These are phyloP conservation scores for Aspergillus coremiiformis DNA, from an alignment of 495 filamentous ascomycete species.

Conservation along the genomic window DNA sequence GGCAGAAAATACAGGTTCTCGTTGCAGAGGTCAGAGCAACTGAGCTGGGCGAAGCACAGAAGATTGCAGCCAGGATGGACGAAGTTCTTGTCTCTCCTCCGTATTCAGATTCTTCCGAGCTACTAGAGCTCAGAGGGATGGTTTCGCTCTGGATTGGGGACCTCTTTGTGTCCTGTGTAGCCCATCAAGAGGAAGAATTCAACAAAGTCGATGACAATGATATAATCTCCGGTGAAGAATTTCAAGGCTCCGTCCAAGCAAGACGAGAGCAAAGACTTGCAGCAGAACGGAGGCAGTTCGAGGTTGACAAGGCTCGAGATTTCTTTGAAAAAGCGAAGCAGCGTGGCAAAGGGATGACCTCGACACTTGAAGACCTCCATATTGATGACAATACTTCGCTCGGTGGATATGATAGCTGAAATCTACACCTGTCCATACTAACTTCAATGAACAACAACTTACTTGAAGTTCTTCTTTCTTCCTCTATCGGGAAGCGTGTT, in stretches of 20 bases:
- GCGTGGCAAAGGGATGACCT: conserved; percentile 29
- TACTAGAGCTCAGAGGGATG: conserved; percentile 60
- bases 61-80: conserved; percentile 58
- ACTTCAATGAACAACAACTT: neutral
- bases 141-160: conserved; percentile 62
- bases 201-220: conserved; percentile 12
- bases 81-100: conserved; percentile 54
- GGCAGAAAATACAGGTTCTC: conserved; percentile 12
- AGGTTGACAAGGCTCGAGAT: conserved; percentile 26
- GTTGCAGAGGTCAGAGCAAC: conserved; percentile 20
- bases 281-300: conserved; percentile 25
- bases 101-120: conserved; percentile 48
- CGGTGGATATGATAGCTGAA: neutral
- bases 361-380: conserved; percentile 27
- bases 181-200: conserved; percentile 15
- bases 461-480: too few relatives aligned
- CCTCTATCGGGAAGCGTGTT: neutral
- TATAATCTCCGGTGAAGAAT: conserved; percentile 19
- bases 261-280: conserved; percentile 29
- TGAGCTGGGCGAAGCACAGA: conserved; percentile 42
- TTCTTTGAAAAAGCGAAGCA: conserved; percentile 32
- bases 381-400: conserved; percentile 18
- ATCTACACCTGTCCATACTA: neutral
- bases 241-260: conserved; percentile 18
- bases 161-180: conserved; percentile 36